Base-by-base conservation (phyloP, 805 yeast species). In the Metschnikowia proteae region DNA sequence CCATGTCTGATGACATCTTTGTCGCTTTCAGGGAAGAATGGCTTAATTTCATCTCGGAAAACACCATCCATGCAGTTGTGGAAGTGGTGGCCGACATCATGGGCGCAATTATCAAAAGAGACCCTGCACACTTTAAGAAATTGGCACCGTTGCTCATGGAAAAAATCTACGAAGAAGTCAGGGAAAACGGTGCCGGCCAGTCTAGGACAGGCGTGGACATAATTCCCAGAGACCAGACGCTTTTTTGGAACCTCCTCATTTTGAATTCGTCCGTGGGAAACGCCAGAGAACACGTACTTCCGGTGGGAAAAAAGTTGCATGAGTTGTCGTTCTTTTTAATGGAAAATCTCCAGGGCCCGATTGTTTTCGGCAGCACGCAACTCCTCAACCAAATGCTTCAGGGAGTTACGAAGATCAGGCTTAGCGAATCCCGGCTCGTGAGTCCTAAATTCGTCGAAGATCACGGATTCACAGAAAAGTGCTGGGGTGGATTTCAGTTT, bases 401-500 rank as follows among this genome's bases (percentile, higher is more conserved):
- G 49, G 74, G 88, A 1, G 64, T 85, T 7, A 79, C 92, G 0
- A 78, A 80, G 41, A 76, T 84, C 8, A 80, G 83, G 51, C 60
- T 86, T 3, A 62, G 66, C 17, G 90, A 86, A 54, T 72, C 74
- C 48, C 70, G 83, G 40, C 66, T 81, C 46, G 75, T 79, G 48
- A 73, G 80, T 42, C 78, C 81, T 35, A 73, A 60, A 7, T 75
- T 76, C 54, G 52, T 64, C 3, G 50, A 55, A 3, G 61, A 65
- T 11, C 55, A 69, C 54, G 76, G 72, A 1, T 65, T 76, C 8
- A 67, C 66, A 36, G 81, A 75, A 43, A 73, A 73, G 23, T 76
- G 83, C 50, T 87, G 95, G 95, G 95, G 95, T 40, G 89, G 82
- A 0, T 75, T 79, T 49, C 89, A 84, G 55, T 80, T 83, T 56